These are phyloP conservation scores for Carex parvula DNA, from an alignment of 176 grass and related monocot genomes.

Conservation along the genomic window DNA sequence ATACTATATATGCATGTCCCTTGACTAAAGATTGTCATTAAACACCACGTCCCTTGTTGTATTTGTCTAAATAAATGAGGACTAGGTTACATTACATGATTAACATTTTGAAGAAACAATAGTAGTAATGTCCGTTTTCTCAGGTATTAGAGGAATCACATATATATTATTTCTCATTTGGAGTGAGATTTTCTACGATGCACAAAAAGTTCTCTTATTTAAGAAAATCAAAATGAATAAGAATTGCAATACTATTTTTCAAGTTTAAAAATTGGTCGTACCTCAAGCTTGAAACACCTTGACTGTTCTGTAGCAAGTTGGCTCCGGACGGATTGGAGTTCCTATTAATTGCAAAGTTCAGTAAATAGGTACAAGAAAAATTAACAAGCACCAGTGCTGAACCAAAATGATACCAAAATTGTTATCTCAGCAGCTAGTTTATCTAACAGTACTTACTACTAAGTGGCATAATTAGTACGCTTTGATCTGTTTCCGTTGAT, in stretches of 20 bases:
- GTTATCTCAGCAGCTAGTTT: background rate
- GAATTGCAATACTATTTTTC: background rate
- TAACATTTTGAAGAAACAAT: background rate
- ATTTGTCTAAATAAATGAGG: background rate
- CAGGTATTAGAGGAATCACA: background rate
- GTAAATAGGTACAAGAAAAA: background rate
- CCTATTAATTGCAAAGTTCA: constrained; percentile 42
- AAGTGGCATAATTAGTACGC: background rate
- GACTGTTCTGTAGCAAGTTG: constrained; percentile 97
- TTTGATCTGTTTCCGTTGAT: background rate
- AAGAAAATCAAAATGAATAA: background rate
- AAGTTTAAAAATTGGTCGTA: constrained; percentile 22
- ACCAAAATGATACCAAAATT: constrained; percentile 3
- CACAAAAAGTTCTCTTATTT: background rate
- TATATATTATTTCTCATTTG: background rate
- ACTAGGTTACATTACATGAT: background rate
- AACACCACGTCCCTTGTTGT: background rate
- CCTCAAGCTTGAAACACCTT: constrained; percentile 99
- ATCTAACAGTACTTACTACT: background rate
- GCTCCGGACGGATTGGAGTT: constrained; percentile 88
- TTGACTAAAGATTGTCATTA: constrained; percentile 1
- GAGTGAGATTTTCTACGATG: background rate
- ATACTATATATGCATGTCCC: background rate
- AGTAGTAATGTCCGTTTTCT: background rate
- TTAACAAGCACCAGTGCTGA: background rate